Conservation (phyloP, 164 flowering plant species). For the Cinnamomum chago region DNA sequence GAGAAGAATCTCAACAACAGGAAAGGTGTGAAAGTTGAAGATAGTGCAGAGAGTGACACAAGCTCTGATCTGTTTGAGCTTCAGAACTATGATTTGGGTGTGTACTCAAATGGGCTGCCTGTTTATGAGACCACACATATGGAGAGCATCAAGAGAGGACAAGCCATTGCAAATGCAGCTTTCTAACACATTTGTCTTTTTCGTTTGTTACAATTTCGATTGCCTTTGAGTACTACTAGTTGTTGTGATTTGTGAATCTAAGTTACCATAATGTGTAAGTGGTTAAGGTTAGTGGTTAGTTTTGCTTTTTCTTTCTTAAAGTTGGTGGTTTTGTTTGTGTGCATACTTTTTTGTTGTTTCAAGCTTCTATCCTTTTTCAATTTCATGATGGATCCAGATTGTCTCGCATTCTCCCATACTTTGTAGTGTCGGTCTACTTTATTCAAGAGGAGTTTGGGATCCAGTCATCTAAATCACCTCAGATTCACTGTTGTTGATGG, state of each 20-base stretch:
- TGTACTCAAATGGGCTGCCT: constrained; percentile 57
- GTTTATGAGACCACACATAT: constrained; percentile 75
- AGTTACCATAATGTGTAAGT: background rate
- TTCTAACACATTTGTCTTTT: background rate
- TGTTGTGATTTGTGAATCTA: background rate
- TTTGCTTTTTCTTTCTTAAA: no score
- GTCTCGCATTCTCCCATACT: no score
- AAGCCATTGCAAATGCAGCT: background rate
- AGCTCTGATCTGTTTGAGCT: constrained; percentile 93
- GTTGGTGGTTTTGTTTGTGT: background rate
- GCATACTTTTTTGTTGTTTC: background rate
- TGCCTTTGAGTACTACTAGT: background rate
- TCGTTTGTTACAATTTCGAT: background rate
- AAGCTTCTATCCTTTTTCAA: background rate
- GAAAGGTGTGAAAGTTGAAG: constrained; percentile 32
- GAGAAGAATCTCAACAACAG: constrained; percentile 18
- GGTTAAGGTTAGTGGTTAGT: background rate
- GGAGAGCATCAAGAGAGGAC: constrained; percentile 46
- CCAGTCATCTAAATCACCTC: no score
- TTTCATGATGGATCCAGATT: background rate
- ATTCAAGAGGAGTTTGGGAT: no score
- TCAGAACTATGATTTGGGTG: constrained; percentile 61
- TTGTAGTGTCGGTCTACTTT: no score
- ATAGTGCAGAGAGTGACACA: constrained; percentile 73
- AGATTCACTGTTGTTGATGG: no score